Base-by-base conservation (phyloP, 495 filamentous ascomycete species). In the Aspergillus ellipticus region DNA sequence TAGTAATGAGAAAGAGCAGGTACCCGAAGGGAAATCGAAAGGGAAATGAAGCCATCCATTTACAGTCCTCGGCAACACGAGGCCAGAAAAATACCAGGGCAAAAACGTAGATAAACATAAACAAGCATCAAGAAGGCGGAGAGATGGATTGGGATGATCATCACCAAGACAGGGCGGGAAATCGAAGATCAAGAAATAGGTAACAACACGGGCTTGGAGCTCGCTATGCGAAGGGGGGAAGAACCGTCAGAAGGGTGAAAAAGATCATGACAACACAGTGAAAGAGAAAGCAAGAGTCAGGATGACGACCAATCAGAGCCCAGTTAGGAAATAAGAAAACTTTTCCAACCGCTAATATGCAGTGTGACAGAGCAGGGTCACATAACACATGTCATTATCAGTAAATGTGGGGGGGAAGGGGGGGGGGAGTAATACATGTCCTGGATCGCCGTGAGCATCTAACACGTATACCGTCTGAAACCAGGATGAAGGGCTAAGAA, bases 331-430 rank as follows among this genome's bases (percentile, higher is more conserved):
- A 67, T 72, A 66, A 71, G 55, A 65, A 59, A 65, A 76, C 69
- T 76, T 76, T 76, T 76, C 73, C 67, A 74, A 76, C 72, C 73
- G 73, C 73, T 76, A 74, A 72, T 70, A 76, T 74, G 73, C 73
- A 76, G 58, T 66, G 72, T 74, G 70, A 73, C 70, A 57, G 54
- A 59, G 52, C 43, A 37, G 54, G 66, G 67, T 66, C 73, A 74
- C 73, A 65, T 76, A 76, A 72, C 73, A 74, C 73, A 74, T 76
- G 72, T 76, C 73, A 76, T 76, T 72, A 76, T 69, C 65, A 74
- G 58, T 66, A 72, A 72, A 67, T 48, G 60, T 10, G 43, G 21
- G n/a, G 24, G 24, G 24, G 24, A 7, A 8, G 8, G 42, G 17
- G 19, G 19, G 19, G 19, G 58, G 55, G 63, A 74, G 71, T 76